Evolutionary conservation across 2,329 filamentous ascomycete species (phyloP).

Genomic region (Balansia obtecta): DNA sequence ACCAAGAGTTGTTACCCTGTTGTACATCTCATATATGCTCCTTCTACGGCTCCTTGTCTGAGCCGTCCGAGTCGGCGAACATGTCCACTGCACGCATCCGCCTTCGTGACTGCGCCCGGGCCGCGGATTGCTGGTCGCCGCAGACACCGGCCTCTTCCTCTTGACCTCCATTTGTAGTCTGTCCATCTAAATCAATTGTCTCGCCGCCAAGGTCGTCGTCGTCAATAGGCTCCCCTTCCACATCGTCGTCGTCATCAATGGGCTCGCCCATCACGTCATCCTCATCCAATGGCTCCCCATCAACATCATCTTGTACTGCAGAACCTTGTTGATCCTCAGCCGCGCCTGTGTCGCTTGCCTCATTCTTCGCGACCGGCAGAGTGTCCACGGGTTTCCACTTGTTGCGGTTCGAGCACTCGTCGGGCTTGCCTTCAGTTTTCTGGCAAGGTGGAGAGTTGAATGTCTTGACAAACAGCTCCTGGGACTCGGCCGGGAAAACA

Average conservation of each 20-base stretch:
- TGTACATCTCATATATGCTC: not conserved
- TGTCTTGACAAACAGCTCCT: constrained; percentile 55
- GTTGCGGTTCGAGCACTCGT: constrained; percentile 21
- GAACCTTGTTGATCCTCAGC: not conserved
- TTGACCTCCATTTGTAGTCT: constrained; percentile 20
- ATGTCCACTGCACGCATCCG: constrained; percentile 71
- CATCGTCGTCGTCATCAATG: constrained; percentile 29
- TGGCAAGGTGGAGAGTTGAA: constrained; percentile 57
- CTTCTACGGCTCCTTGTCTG: constrained; percentile 6
- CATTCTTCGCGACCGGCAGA: constrained; percentile 3
- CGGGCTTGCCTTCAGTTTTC: constrained; percentile 17
- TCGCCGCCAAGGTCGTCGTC: constrained; percentile 31
- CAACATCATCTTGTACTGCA: constrained; percentile 25
- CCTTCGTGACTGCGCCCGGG: constrained; percentile 32
- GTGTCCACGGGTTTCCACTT: constrained; percentile 41
- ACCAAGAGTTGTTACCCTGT: too few relatives aligned
- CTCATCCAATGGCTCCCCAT: constrained; percentile 26
- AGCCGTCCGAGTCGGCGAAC: constrained; percentile 66
- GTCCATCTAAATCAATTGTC: constrained; percentile 27
- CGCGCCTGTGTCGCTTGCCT: constrained; percentile 8
- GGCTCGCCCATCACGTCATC: constrained; percentile 31
- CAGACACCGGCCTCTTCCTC: constrained; percentile 25
- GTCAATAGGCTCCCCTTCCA: constrained; percentile 27
- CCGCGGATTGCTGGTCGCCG: constrained; percentile 21
- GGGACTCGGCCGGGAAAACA: constrained; percentile 60